These are phyloP conservation scores for Ustilago nuda DNA, from an alignment of 1,284 basidiomycete species.

Conservation along the genomic window DNA sequence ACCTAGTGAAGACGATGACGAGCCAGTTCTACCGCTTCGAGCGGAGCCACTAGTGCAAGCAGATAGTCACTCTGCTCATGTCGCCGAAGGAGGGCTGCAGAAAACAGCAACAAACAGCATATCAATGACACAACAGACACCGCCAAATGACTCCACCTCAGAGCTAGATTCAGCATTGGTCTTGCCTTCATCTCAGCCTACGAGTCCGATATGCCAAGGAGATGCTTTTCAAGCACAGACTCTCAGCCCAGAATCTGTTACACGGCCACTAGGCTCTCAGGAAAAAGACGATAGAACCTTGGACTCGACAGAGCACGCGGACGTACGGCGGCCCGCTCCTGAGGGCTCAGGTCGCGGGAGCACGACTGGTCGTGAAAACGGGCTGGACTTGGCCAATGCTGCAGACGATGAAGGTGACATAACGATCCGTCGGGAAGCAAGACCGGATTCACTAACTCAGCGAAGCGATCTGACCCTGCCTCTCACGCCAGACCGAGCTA, in stretches of 20 bases:
- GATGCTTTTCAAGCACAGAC: too few relatives aligned
- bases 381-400: not conserved
- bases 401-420: not conserved
- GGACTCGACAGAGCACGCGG: not conserved
- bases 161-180: not conserved
- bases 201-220: not conserved
- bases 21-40: constrained; percentile 5
- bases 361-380: not conserved
- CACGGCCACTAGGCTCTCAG: not conserved
- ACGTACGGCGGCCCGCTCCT: not conserved
- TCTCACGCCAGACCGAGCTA: not conserved
- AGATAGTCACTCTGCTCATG: not conserved
- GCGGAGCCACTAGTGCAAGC: not conserved
- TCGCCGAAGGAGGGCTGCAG: not conserved
- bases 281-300: not conserved
- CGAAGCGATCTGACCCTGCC: constrained; percentile 21
- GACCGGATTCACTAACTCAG: not conserved
- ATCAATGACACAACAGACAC: not conserved
- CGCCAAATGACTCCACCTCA: not conserved
- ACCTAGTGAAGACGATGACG: constrained; percentile 3
- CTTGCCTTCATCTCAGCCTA: not conserved
- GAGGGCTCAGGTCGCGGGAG: not conserved
- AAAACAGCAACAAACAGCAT: not conserved
- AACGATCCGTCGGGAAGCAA: not conserved
- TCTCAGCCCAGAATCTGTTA: not conserved